Evolutionary conservation across 345 rosid genomes (phyloP), one percentile per base, ranked within the genome.

Genomic region (Sapria himalayana): DNA sequence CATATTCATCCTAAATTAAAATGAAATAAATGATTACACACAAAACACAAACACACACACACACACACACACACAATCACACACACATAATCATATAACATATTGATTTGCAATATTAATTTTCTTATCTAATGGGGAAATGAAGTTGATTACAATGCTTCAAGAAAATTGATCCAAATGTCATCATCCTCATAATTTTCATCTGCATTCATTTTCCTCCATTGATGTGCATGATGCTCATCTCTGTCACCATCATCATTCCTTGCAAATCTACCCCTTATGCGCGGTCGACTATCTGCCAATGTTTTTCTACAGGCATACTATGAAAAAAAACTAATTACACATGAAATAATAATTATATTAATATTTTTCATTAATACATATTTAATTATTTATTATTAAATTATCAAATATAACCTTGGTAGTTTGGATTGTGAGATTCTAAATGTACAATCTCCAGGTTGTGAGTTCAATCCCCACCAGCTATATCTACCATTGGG

Each of bases 261-360:
- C 59, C 81, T 74, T 6, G 89, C 92, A 42, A 89, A 89, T 25
- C 98, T 53, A 2, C 98, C 98, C 62, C 98, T 59, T 34, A 89
- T 76, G 12, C 98, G 70, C 41, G 93, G 98, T 63, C 98, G 64
- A 50, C 93, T 78, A 33, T 89, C 94, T 7, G 98, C 98, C 66
- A 89, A 52, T 7, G 93, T 78, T 66, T 89, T 89, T 72, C 98
- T 67, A 57, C 98, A 89, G 21, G 62, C 85, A 48, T 89, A 89
- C 98, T 86, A 57, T 10, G n/a, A 49, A 17, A 33, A 35, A 3
- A 3, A 22, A 27, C 33, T 13, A 52, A 33, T 9, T 10, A 21
- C n/a, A 4, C 18, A 35, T 36, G n/a, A n/a, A n/a, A n/a, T n/a
- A n/a, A n/a, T n/a, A n/a, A n/a, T n/a, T n/a, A n/a, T n/a, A n/a